Base-by-base conservation (phyloP, 352 stramenopile genomes). In the Pythium volutum region DNA sequence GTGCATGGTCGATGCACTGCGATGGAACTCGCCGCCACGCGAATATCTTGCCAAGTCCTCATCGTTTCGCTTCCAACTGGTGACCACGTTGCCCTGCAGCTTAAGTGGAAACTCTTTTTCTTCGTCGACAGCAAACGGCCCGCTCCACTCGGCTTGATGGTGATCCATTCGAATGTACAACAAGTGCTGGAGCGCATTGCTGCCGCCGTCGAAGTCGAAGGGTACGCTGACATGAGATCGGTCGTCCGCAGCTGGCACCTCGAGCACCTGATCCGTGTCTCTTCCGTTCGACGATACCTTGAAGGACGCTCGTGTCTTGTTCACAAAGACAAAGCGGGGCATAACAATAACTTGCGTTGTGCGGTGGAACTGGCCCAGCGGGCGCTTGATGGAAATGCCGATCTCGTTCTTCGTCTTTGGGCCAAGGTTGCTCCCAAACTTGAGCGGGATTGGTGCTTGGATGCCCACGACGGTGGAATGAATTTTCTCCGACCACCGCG, bases 321-420 rank as follows among this genome's bases (percentile, higher is more conserved):
- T 96, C 22, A 96, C 85, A 52, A 96, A 89, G 14, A 94, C 80
- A 41, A 93, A 94, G 16, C 87, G 85, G 14, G 86, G 84, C 29
- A 86, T 93, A 8, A 96, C 76, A 54, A 91, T 80, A 9, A 96
- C 81, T 69, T 96, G 84, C 3, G 85, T 92, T 1, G 85, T 96
- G 16, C 87, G 76, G 45, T 96, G 87, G 36, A 96, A 96, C 62
- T 93, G 84, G 1, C 87, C 87, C 51, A 93, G 64, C 3, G 85
- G 87, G 6, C 87, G 81, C 49, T 95, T 83, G 47, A 96, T 93
- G 14, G 84, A 91, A 12, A 96, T 91, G 11, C 87, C 87, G 9
- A 96, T 71, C 46, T 96, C 87, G 52, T 89, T 81, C 18, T 80
- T 73, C 14, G 75, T 85, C 55, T 79, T 90, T 18, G 79, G 74